Base-by-base conservation (phyloP, 805 yeast genomes). In the Pichia insulana region DNA sequence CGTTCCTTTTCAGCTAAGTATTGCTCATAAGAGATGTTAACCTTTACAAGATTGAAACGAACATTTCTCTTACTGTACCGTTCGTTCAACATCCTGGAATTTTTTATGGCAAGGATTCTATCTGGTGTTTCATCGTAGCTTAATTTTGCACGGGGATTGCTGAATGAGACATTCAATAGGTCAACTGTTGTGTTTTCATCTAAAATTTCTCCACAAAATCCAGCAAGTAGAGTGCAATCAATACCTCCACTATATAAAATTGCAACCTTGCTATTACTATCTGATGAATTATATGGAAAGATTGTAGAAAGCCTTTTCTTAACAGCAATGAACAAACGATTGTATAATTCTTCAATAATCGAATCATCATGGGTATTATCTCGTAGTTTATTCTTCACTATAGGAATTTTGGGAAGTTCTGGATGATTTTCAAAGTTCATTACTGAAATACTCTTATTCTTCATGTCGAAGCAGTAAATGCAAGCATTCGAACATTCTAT, bases 191-290 rank as follows among this genome's bases (percentile, higher is more conserved):
- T 53, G 30, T 60, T 55, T 3, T 15, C 19, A 31, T 36, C 43
- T 16, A 58, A 64, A 50, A 44, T 57, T 47, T 43, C 62, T 4
- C 60, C 74, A 36, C 69, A 61, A 3, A 81, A 38, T 0, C 78
- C 75, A 0, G 94, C 88, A 19, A 92, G 54, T 0, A 90, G 62
- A 0, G 97, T 81, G 59, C 98, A 92, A 56, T 92, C 99, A 4
- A 92, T 66, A 0, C 99, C 99, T 2, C 99, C 99, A 35, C 96
- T 86, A 56, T 89, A 92, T 27, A 92, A 61, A 0, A 92, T 66
- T 0, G 83, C 83, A 34, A 80, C 61, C 6, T 61, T 59, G 1
- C 66, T 58, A 7, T 26, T 32, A 9, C 38, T 34, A 34, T 59
- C 59, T 0, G 57, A 49, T 10, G 58, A 47, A 43, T 70, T 73